phyloP scores from a whole-genome alignment of 139 green algal species.

The Coccomyxa sp. region DNA sequence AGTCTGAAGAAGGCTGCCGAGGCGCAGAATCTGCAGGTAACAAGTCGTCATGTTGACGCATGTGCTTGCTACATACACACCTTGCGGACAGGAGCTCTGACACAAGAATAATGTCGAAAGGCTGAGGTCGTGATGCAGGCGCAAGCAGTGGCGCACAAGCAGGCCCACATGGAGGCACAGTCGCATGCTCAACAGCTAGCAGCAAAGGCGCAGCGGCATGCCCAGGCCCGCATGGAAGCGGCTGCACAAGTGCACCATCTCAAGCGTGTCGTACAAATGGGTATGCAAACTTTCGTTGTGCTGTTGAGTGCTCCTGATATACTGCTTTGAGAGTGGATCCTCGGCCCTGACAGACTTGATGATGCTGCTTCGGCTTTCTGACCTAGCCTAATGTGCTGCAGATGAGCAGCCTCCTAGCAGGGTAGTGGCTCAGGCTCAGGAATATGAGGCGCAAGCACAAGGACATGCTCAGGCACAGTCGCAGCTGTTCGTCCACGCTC shows the following conservation, averaged over 20 bases:
- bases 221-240: constrained; percentile 17
- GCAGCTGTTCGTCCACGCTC: constrained; percentile 27
- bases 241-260: constrained; percentile 11
- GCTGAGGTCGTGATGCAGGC: background rate
- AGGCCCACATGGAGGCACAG: constrained; percentile 24
- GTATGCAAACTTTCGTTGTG: no score
- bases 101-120: background rate
- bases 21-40: constrained; percentile 25
- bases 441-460: constrained; percentile 33
- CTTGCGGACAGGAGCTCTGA: background rate
- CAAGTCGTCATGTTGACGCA: no score
- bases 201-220: constrained; percentile 20
- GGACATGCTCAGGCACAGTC: constrained; percentile 34
- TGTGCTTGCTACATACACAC: background rate
- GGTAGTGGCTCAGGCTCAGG: constrained; percentile 28
- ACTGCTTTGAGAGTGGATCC: no score
- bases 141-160: constrained; percentile 20
- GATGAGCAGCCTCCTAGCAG: constrained; percentile 4
- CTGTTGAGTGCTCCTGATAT: no score
- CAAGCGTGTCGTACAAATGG: constrained; percentile 5
- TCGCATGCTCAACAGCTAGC: constrained; percentile 26
- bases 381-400: background rate
- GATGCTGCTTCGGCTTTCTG: no score
- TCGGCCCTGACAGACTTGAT: no score
- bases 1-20: constrained; percentile 29